Percentiles rank a stretch among this genome's conserved stretches.
phyloP scores from a whole-genome alignment of 352 stramenopile species.

The Phytophthora crassamura region DNA sequence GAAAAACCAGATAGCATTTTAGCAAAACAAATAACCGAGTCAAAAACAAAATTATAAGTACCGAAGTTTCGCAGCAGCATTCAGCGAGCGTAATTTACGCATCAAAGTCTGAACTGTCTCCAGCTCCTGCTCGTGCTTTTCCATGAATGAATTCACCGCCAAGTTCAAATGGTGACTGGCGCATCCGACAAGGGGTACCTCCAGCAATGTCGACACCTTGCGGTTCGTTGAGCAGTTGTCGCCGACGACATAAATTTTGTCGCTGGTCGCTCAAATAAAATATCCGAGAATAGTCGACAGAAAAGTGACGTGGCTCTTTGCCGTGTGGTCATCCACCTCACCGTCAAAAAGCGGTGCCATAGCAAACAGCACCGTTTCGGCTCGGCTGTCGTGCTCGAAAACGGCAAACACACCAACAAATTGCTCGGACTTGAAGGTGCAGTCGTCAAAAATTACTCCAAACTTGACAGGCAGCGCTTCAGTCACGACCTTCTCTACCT shows the following conservation, averaged over 20 bases:
- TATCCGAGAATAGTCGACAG: neutral
- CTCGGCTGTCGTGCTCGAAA: neutral
- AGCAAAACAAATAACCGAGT: neutral
- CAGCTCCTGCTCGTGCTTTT: neutral
- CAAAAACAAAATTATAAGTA: neutral
- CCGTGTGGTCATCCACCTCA: neutral
- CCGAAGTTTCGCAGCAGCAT: constrained; percentile 1
- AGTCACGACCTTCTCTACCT: neutral
- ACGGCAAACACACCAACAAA: constrained; percentile 1
- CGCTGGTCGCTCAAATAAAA: neutral
- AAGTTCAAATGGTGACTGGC: neutral
- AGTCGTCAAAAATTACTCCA: constrained; percentile 6
- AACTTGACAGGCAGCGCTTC: neutral
- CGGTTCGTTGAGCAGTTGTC: constrained; percentile 8
- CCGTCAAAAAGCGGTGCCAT: neutral
- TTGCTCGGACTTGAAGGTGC: constrained; percentile 11
- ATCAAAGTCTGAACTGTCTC: neutral
- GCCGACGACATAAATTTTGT: neutral
- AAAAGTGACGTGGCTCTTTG: constrained; percentile 9
- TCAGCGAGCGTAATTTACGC: constrained; percentile 8
- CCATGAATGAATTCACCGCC: neutral
- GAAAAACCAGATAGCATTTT: too few species aligned
- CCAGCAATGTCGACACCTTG: neutral
- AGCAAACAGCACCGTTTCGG: constrained; percentile 2
- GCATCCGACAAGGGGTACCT: neutral